Percentiles rank a stretch among this genome's conserved stretches.
Evolutionary conservation across 139 green algal genomes (phyloP).

Genomic region (Mesotaenium endlicherianum): DNA sequence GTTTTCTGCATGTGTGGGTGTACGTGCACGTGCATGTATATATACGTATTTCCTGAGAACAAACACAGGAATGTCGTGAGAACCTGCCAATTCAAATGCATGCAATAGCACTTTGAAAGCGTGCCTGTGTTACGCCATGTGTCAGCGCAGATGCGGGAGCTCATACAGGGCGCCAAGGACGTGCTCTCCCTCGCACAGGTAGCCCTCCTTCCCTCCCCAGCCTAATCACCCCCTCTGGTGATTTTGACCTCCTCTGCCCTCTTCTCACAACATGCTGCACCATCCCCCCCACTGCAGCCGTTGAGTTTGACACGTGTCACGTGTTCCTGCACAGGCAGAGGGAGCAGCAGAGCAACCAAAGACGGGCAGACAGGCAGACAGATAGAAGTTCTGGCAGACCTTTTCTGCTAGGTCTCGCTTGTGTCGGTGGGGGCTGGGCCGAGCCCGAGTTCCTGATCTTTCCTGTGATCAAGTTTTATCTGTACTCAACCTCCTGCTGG

Average conservation of each 20-base stretch:
- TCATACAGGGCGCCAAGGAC: background rate
- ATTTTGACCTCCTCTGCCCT: background rate
- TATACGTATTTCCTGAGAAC: background rate
- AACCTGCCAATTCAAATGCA: too few relatives aligned
- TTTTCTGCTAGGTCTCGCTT: background rate
- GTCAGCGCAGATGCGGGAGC: background rate
- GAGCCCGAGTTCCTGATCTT: background rate
- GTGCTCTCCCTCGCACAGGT: conserved; percentile 19
- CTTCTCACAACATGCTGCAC: too few relatives aligned
- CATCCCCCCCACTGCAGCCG: too few relatives aligned
- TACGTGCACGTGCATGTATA: background rate
- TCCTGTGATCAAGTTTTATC: background rate
- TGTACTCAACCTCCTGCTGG: background rate
- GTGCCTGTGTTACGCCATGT: background rate
- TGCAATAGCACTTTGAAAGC: too few relatives aligned
- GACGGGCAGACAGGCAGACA: background rate
- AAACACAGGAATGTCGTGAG: background rate
- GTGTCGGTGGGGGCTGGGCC: background rate
- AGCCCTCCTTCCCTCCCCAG: background rate
- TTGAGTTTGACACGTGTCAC: too few relatives aligned
- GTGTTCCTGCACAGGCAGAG: too few relatives aligned
- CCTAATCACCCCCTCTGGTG: background rate
- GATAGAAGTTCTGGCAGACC: background rate
- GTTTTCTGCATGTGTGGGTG: background rate
- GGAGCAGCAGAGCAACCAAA: too few relatives aligned